Evolutionary conservation across 176 grass and related monocot genomes (phyloP), one percentile per base, ranked within the genome.

Genomic region (Areca catechu): DNA sequence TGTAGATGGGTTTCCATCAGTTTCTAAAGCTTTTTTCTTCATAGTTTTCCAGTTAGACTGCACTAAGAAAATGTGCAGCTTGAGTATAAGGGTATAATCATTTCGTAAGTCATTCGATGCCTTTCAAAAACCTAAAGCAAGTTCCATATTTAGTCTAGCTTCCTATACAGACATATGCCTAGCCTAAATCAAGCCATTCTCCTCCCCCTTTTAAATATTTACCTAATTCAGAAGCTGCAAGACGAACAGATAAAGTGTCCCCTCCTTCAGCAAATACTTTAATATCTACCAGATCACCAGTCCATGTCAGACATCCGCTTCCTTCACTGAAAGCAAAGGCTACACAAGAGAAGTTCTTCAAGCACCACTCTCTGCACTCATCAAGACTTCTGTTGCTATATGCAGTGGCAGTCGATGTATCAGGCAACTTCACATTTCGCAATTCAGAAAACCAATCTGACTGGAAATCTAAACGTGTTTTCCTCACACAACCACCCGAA

Each of bases 401-500:
- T 23, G 49, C 63, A 7, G 49, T 66, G 3, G 63, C 49, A 19
- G 28, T 66, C 22, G 7, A 9, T 4, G 63, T 19, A 16, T 66
- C 49, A 49, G 63, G 63, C 49, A 66, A 14, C 63, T 66, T 66
- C 49, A 66, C 49, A 18, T 52, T 51, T 9, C 5, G 2, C 49
- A 66, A 20, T 7, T 7, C 10, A 15, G 1, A 6, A 52, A 66
- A 66, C 16, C 19, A 20, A 49, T 66, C 49, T 23, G 49, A 19
- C 49, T 21, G 17, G 19, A 22, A 66, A 10, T 52, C 27, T 16
- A 52, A 66, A 27, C 16, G 15, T 15, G 1, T 27, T 52, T 4
- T 53, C 48, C 63, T 27, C 48, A 18, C 49, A n/a, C 49, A 27
- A 43, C 34, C 34, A 43, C 34, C 34, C 7, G 3, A 43, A 43